Percentiles rank a stretch among this genome's conserved stretches.
phyloP scores from a whole-genome alignment of 169 alveolate genomes.

The Pseudocohnilembus persalinus region DNA sequence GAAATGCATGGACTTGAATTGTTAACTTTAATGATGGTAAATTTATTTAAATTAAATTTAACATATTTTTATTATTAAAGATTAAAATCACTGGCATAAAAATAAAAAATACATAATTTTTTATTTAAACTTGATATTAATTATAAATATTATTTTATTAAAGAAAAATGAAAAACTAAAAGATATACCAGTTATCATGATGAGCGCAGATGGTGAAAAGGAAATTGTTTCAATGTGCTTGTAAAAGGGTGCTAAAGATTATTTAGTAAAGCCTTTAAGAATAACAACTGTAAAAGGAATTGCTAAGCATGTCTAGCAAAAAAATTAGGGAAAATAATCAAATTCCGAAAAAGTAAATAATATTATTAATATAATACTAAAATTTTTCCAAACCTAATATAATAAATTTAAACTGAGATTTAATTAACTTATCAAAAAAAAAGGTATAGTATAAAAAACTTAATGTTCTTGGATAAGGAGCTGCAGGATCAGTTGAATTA shows the following conservation, averaged over 20 bases:
- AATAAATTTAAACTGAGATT: background rate
- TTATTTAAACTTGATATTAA: too few relatives aligned
- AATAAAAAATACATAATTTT: too few relatives aligned
- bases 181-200: slow-evolving; percentile 75
- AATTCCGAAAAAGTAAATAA: background rate
- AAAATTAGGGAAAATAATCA: slow-evolving; percentile 2
- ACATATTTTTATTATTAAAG: slow-evolving; percentile 7
- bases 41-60: too few relatives aligned
- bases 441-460: slow-evolving; percentile 34
- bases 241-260: slow-evolving; percentile 74
- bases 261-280: slow-evolving; percentile 76
- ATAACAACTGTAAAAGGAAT: slow-evolving; percentile 48
- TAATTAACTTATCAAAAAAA: too few relatives aligned
- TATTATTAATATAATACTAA: too few relatives aligned
- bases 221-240: slow-evolving; percentile 59
- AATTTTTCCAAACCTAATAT: too few relatives aligned
- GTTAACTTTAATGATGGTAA: slow-evolving; percentile 45
- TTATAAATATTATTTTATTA: too few relatives aligned
- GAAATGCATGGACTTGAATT: slow-evolving; percentile 79
- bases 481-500: slow-evolving; percentile 72
- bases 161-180: slow-evolving; percentile 52
- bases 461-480: slow-evolving; percentile 65
- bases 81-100: slow-evolving; percentile 24
- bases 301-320: slow-evolving; percentile 1
- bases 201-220: slow-evolving; percentile 69